These are phyloP conservation scores for Emydomyces testavorans DNA, from an alignment of 2,329 filamentous ascomycete genomes.

Conservation along the genomic window DNA sequence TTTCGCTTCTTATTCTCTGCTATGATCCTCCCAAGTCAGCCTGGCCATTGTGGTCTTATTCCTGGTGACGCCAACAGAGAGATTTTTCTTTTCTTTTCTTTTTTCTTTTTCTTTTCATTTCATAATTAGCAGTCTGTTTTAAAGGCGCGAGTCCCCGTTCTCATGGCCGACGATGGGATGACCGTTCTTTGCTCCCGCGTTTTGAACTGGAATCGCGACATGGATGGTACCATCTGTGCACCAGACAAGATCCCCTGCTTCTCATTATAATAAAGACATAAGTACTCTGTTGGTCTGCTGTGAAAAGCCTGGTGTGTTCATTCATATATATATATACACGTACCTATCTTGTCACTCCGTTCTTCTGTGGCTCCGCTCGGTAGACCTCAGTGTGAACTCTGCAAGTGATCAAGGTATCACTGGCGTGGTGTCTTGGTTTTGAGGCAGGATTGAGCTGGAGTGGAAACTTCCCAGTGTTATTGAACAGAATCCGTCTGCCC, in stretches of 20 bases:
- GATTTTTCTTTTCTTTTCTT: constrained; percentile 1
- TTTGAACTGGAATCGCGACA: neutral
- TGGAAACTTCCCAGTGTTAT: neutral
- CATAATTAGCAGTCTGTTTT: constrained; percentile 1
- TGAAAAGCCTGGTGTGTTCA: neutral
- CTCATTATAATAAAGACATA: constrained; percentile 7
- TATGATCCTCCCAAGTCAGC: constrained; percentile 5
- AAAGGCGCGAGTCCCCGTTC: neutral
- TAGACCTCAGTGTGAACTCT: neutral
- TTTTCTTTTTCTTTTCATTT: constrained; percentile 9
- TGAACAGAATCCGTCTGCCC: neutral
- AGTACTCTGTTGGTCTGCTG: neutral
- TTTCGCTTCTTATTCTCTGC: neutral
- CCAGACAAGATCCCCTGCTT: constrained; percentile 2
- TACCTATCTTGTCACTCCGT: neutral
- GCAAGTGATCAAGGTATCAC: neutral
- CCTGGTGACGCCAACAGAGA: constrained; percentile 5
- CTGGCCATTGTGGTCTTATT: neutral
- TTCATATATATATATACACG: neutral
- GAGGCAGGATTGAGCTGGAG: neutral
- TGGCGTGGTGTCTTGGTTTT: neutral
- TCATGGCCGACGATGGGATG: neutral
- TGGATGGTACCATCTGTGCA: constrained; percentile 5
- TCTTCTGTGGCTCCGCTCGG: neutral
- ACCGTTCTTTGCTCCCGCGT: constrained; percentile 1